Conservation (phyloP, 139 green algal genomes). For the Chara braunii region DNA sequence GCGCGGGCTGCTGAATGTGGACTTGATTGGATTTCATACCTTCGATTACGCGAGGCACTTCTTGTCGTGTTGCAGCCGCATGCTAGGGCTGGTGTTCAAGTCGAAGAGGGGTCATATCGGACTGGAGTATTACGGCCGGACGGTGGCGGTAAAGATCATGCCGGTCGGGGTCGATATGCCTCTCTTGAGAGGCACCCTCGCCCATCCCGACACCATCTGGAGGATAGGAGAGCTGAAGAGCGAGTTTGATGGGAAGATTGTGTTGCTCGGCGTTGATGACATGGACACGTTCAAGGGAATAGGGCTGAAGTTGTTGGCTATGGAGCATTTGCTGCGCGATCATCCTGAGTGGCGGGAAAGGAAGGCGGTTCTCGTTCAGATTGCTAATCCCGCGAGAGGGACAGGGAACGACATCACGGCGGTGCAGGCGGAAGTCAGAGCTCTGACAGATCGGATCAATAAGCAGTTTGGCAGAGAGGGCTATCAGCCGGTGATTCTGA, state of each 20-base stretch:
- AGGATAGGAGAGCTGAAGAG: constrained; percentile 74
- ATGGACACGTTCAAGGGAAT: constrained; percentile 95
- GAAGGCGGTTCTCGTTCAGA: constrained; percentile 81
- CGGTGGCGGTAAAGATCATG: constrained; percentile 95
- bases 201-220: constrained; percentile 83
- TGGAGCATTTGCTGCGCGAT: constrained; percentile 75
- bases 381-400: constrained; percentile 47
- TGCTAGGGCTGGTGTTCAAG: constrained; percentile 92
- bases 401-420: constrained; percentile 50
- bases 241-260: constrained; percentile 57
- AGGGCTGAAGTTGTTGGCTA: constrained; percentile 65
- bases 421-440: constrained; percentile 58
- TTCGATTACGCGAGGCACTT: constrained; percentile 99
- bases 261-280: constrained; percentile 90
- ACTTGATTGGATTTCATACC: constrained; percentile 95
- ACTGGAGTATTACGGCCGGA: constrained; percentile 91
- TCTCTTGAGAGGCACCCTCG: constrained; percentile 68
- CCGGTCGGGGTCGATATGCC: constrained; percentile 83
- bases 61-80: constrained; percentile 85
- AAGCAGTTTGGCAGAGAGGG: constrained; percentile 37
- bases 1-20: constrained; percentile 84
- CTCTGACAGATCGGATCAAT: constrained; percentile 33
- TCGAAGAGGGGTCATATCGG: constrained; percentile 76
- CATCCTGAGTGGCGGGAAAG: constrained; percentile 74
- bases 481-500: constrained; percentile 76